phyloP scores from a whole-genome alignment of 2,329 filamentous ascomycete genomes.

The Tympanopsis confertula region DNA sequence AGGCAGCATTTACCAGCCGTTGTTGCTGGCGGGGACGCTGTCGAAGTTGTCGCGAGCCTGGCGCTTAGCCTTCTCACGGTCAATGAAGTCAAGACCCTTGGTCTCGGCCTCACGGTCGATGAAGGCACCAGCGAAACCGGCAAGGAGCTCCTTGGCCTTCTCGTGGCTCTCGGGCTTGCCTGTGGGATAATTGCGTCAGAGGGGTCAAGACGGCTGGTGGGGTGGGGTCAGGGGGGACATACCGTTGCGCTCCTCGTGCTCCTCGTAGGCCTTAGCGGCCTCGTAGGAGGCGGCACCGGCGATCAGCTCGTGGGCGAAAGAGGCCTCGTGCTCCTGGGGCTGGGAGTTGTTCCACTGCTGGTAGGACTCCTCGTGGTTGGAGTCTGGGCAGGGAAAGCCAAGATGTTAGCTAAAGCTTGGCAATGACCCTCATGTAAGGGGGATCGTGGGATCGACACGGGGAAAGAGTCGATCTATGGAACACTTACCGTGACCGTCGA shows the following conservation, averaged over 20 bases:
- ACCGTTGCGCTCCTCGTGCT: not conserved
- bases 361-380: not conserved
- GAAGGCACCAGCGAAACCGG: slow-evolving; percentile 1
- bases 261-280: slow-evolving; percentile 1
- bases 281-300: slow-evolving; percentile 2
- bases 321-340: not conserved
- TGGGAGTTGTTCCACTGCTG: not conserved
- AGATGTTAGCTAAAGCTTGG: too few relatives aligned
- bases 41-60: not conserved
- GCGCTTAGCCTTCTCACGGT: slow-evolving; percentile 1
- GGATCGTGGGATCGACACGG: too few relatives aligned
- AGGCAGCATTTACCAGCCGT: too few relatives aligned
- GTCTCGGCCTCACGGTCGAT: slow-evolving; percentile 1
- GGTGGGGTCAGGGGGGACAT: too few relatives aligned
- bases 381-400: too few relatives aligned
- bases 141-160: slow-evolving; percentile 2
- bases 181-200: too few relatives aligned
- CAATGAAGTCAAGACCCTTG: slow-evolving; percentile 1
- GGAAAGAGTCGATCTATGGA: too few relatives aligned
- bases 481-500: too few relatives aligned
- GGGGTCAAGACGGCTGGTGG: too few relatives aligned
- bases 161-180: slow-evolving; percentile 1
- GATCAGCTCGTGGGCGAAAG: not conserved
- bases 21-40: too few relatives aligned
- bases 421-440: too few relatives aligned